Percentiles rank a stretch among this genome's conserved stretches.
Evolutionary conservation across 116 monocot genomes (phyloP).

Genomic region (Trichopus zeylanicus): DNA sequence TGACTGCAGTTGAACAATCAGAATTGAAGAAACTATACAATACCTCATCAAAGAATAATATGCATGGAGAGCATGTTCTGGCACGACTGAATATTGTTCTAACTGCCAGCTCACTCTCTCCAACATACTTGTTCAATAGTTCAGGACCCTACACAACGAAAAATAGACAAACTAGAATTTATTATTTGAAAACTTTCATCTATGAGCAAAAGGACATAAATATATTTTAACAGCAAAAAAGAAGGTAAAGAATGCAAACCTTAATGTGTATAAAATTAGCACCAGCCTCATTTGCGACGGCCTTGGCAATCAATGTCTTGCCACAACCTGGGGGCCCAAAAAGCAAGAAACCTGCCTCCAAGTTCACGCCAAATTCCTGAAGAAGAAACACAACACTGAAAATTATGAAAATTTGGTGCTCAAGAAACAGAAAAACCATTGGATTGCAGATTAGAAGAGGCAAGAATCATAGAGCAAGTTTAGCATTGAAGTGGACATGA

Average conservation of each 20-base stretch:
- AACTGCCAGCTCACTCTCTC: slow-evolving; percentile 85
- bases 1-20: background rate
- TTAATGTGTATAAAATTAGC: slow-evolving; percentile 97
- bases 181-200: background rate
- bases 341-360: slow-evolving; percentile 81
- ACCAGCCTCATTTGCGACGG: slow-evolving; percentile 90
- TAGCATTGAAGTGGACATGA: too few species aligned
- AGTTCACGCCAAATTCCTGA: slow-evolving; percentile 72
- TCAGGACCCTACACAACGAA: slow-evolving; percentile 77
- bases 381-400: background rate
- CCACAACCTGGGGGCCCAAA: slow-evolving; percentile 99
- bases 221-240: background rate
- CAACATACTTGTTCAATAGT: slow-evolving; percentile 91
- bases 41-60: slow-evolving; percentile 99
- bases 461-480: too few species aligned
- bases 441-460: too few species aligned
- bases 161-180: background rate
- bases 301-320: slow-evolving; percentile 99
- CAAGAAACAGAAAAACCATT: too few species aligned
- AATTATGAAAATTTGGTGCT: background rate
- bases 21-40: background rate
- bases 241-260: slow-evolving; percentile 24
- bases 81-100: slow-evolving; percentile 88
- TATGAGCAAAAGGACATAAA: background rate
- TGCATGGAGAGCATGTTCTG: slow-evolving; percentile 86